Evolutionary conservation across 106 monocot genomes (phyloP).

Genomic region (Cymbidium sinense): DNA sequence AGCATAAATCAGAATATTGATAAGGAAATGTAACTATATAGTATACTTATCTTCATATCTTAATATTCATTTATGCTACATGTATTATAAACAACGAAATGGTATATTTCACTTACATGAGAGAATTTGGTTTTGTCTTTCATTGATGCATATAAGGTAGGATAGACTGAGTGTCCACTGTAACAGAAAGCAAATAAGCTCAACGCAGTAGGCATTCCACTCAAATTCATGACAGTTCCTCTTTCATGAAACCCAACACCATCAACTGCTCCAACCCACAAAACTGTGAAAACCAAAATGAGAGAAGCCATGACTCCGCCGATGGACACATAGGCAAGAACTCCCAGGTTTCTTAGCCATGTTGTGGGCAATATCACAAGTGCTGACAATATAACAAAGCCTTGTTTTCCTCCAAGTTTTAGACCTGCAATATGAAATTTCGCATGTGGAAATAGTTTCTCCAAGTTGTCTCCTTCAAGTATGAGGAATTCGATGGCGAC

Average conservation of each 20-base stretch:
- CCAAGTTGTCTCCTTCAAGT: slow-evolving; percentile 76
- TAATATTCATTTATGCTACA: too few relatives aligned
- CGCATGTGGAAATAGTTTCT: slow-evolving; percentile 54
- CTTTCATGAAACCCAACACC: slow-evolving; percentile 57
- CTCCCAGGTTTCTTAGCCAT: slow-evolving; percentile 59
- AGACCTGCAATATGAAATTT: slow-evolving; percentile 21
- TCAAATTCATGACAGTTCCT: slow-evolving; percentile 32
- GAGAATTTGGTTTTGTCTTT: slow-evolving; percentile 37
- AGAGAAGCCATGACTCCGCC: slow-evolving; percentile 70
- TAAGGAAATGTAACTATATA: too few relatives aligned
- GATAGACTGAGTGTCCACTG: slow-evolving; percentile 79
- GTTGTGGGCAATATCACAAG: slow-evolving; percentile 66
- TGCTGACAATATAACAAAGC: slow-evolving; percentile 51
- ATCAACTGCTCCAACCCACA: slow-evolving; percentile 43
- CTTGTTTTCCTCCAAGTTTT: slow-evolving; percentile 41
- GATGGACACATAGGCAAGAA: slow-evolving; percentile 58
- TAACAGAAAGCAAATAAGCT: slow-evolving; percentile 81
- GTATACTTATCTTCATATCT: too few relatives aligned
- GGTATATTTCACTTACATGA: slow-evolving; percentile 18
- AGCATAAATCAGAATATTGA: too few relatives aligned
- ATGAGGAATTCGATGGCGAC: slow-evolving; percentile 72
- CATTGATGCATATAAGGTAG: slow-evolving; percentile 79
- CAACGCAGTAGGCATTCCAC: slow-evolving; percentile 57
- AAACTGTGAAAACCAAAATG: slow-evolving; percentile 34
- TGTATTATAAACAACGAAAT: too few relatives aligned